A percentile compares a stretch with the other conserved stretches of the same genome.
Conservation (phyloP, 345 rosid species). For the Gossypium stocksii region DNA sequence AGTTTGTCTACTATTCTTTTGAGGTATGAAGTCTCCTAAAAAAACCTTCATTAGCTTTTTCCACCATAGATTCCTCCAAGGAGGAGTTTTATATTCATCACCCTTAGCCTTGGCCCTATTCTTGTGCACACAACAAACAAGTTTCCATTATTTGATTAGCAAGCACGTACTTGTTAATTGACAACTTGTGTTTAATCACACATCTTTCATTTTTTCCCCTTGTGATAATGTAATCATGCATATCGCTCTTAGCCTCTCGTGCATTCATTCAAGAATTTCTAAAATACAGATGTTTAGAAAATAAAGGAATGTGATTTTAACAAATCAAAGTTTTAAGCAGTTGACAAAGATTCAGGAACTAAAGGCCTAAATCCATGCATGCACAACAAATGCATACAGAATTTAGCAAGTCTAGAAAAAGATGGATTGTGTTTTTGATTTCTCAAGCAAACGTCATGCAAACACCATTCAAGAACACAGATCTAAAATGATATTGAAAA, state of each 20-base stretch:
- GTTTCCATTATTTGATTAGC: slow-evolving; percentile 6
- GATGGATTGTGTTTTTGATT: no score
- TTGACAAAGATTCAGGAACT: not conserved
- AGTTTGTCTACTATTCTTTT: no score
- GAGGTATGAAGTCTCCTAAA: no score
- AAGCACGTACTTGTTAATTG: not conserved
- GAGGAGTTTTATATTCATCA: no score
- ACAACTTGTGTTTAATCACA: not conserved
- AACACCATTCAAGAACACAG: not conserved
- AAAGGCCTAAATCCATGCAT: not conserved
- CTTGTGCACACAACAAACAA: not conserved
- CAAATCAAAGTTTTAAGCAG: not conserved
- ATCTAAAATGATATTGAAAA: not conserved
- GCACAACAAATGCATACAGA: not conserved
- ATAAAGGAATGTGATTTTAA: not conserved
- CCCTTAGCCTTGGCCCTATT: no score
- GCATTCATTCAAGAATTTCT: not conserved
- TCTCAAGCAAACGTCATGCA: not conserved
- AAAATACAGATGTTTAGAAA: not conserved
- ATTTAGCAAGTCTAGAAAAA: not conserved
- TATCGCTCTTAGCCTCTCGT: not conserved
- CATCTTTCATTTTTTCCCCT: not conserved
- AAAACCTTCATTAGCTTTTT: no score
- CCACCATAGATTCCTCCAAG: no score
- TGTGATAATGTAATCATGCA: not conserved